Base-by-base conservation (phyloP, 768 basidiomycete species). In the Boletus rubroflammeus region DNA sequence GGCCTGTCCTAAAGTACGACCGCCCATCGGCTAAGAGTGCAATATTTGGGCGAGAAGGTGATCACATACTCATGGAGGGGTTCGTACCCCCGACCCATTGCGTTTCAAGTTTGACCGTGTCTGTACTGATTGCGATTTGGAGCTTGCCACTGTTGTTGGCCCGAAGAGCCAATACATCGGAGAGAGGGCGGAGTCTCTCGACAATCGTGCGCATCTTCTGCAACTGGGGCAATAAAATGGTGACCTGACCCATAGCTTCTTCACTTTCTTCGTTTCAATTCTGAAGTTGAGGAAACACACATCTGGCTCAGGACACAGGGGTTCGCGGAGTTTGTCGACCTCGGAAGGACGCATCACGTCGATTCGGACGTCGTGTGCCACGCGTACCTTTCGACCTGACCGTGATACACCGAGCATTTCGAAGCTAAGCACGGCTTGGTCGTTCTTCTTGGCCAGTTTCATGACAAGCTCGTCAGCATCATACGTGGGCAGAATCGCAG, bases 401-500 rank as follows among this genome's bases (percentile, higher is more conserved):
- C 82, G 74, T 10, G 83, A 85, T 48, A 80, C 70, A 0, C 83
- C 84, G 41, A 74, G 76, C 55, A 93, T 89, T 60, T 89, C 88
- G 55, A 93, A 88, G 44, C 80, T 83, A 10, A 93, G 77, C 32
- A 90, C 81, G 1, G 90, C 88, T 36, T 84, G 82, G 45, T 88
- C 84, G 58, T 85, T 84, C 72, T 91, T 91, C 76, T 95, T 95
- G 11, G 91, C 88, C 3, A 94, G 78, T 71, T 88, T 93, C 79
- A 93, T 82, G 47, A 88, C 78, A 32, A 90, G 80, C 38, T 90
- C 84, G 25, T 84, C 84, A 6, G 77, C 74, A 35, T 83, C 82
- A 48, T 78, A 79, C 29, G 66, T 47, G 3, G 69, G 71, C 1
- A 70, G 39, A 32, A 70, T 60, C 3, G 65, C 44, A 25, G 71